phyloP scores from a whole-genome alignment of 352 stramenopile genomes.

The Phytophthora tentaculata region DNA sequence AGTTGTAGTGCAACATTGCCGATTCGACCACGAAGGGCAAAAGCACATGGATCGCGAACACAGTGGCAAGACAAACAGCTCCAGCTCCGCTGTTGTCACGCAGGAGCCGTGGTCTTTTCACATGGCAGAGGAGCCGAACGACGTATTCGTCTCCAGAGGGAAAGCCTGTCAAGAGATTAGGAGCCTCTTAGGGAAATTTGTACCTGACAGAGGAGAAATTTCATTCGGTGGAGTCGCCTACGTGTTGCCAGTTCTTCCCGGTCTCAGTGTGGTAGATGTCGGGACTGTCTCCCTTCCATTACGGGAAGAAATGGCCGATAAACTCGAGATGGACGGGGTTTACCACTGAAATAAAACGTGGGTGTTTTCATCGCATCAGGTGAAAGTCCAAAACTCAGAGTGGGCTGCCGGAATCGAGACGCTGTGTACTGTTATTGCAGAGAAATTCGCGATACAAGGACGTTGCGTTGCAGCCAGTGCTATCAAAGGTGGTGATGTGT shows the following conservation, averaged over 20 bases:
- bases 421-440: slow-evolving; percentile 6
- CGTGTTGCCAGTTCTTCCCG: slow-evolving; percentile 11
- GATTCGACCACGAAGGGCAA: not conserved
- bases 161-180: slow-evolving; percentile 14
- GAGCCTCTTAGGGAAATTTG: slow-evolving; percentile 9
- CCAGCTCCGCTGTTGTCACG: not conserved
- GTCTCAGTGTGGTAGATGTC: slow-evolving; percentile 9
- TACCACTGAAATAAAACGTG: slow-evolving; percentile 3
- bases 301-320: slow-evolving; percentile 5
- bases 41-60: not conserved
- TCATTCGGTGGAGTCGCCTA: slow-evolving; percentile 15
- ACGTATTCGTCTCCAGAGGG: slow-evolving; percentile 5
- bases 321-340: not conserved
- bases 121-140: slow-evolving; percentile 1
- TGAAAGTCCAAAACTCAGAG: slow-evolving; percentile 20
- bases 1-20: slow-evolving; percentile 23
- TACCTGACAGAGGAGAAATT: not conserved
- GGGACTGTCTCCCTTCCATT: slow-evolving; percentile 18
- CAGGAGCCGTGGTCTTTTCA: slow-evolving; percentile 11
- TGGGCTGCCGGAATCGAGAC: slow-evolving; percentile 9
- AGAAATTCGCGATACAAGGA: slow-evolving; percentile 13
- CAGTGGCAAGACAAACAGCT: not conserved
- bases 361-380: not conserved
- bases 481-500: slow-evolving; percentile 16
- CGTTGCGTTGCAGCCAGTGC: not conserved